Percentiles rank a stretch among this genome's conserved stretches.
Evolutionary conservation across 768 basidiomycete genomes (phyloP).

Genomic region (Suillus variegatus): DNA sequence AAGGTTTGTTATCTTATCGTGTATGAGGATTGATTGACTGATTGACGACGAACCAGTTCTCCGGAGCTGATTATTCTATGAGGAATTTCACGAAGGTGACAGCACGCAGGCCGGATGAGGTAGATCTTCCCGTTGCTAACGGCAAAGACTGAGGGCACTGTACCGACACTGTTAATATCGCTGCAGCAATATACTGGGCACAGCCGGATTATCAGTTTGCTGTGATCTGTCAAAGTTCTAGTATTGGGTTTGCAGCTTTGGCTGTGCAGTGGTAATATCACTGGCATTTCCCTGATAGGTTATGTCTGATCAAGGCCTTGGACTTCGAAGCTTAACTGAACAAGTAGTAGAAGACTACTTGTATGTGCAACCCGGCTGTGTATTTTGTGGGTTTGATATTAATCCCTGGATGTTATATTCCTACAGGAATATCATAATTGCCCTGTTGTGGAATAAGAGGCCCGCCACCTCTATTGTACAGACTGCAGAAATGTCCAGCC

Average conservation of each 20-base stretch:
- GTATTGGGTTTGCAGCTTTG: background rate
- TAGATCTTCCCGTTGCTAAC: constrained; percentile 11
- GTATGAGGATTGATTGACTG: background rate
- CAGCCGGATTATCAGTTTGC: background rate
- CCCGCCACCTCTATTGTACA: background rate
- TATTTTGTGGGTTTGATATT: background rate
- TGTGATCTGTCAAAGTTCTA: background rate
- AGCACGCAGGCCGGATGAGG: constrained; percentile 59
- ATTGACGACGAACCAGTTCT: constrained; percentile 41
- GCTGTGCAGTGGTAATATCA: background rate
- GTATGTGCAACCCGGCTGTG: background rate
- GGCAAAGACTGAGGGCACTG: background rate
- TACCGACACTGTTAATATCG: background rate
- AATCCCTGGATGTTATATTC: background rate
- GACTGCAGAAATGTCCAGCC: background rate
- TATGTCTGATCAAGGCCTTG: background rate
- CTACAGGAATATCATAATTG: background rate
- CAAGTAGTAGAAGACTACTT: background rate
- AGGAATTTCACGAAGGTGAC: constrained; percentile 64
- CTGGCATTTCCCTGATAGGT: background rate
- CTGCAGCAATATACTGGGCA: constrained; percentile 3
- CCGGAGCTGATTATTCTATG: constrained; percentile 75
- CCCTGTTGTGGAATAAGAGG: background rate
- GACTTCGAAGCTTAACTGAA: background rate
- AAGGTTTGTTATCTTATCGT: constrained; percentile 50